Evolutionary conservation across 2,329 filamentous ascomycete genomes (phyloP).

Genomic region (Penicillium sp.): DNA sequence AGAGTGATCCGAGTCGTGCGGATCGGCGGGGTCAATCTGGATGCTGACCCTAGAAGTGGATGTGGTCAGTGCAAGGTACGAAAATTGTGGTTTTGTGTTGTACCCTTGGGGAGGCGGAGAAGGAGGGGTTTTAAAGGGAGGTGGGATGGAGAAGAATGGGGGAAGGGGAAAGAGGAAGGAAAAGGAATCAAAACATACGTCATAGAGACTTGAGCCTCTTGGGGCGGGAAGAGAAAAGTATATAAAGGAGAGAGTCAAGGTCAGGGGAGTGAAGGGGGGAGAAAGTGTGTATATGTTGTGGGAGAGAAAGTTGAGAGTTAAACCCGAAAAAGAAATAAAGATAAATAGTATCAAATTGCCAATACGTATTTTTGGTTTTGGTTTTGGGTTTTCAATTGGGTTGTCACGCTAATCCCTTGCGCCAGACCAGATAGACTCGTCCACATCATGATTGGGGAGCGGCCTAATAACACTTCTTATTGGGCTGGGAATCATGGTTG

Average conservation of each 20-base stretch:
- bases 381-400: slow-evolving; percentile 3
- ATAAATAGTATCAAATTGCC: not conserved
- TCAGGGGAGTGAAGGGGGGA: not conserved
- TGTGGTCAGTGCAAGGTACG: not conserved
- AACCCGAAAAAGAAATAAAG: not conserved
- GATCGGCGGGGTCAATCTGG: slow-evolving; percentile 41
- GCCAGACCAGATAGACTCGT: not conserved
- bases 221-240: not conserved
- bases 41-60: slow-evolving; percentile 42
- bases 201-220: slow-evolving; percentile 22
- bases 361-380: not conserved
- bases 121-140: not conserved
- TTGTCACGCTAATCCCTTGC: not conserved
- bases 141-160: not conserved
- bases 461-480: slow-evolving; percentile 1
- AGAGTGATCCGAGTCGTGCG: slow-evolving; percentile 41
- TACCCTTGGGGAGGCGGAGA: not conserved
- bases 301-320: not conserved
- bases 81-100: no score
- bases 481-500: slow-evolving; percentile 11
- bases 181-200: slow-evolving; percentile 20
- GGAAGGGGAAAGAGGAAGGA: slow-evolving; percentile 1
- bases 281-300: not conserved
- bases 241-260: not conserved
- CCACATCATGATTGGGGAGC: not conserved